Base-by-base conservation (phyloP, 371 early-diverging fungal genomes). In the Apophysomyces sp. region DNA sequence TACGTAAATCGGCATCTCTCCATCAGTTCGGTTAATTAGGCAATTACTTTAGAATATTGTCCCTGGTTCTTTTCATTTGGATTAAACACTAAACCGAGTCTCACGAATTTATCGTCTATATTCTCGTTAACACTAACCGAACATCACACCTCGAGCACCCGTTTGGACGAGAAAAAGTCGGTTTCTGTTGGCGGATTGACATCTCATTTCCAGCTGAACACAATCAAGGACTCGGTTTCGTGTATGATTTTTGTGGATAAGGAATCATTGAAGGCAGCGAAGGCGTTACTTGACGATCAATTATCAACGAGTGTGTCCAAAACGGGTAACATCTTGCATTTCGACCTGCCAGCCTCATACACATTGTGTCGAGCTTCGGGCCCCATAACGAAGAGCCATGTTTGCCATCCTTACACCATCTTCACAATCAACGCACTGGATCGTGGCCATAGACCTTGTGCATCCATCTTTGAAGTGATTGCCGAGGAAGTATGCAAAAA, bases 321-420 rank as follows among this genome's bases (percentile, higher is more conserved):
- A 13, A 36, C 44, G 13, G 18, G 6, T 4, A 28, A 32, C 24
- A 39, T 62, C 26, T 40, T 28, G 32, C 26, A 59, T 51, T 65
- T 55, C 49, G 32, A 65, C 55, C 39, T 29, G 32, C 39, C 8
- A 27, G 49, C 27, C 27, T 16, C 61, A 16, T 65, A 65, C 57
- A 32, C 61, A 27, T 49, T 65, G 24, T 65, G 61, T 53, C 66
- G 61, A 55, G 66, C 55, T 57, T 65, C 66, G 31, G 66, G 66
- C 32, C 61, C 66, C 36, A 44, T 60, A 52, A 61, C 58, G 51
- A 65, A 65, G 44, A 44, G 44, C 44, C 66, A 65, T 32, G 27
- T 34, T 29, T 67, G 62, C 55, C 62, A 67, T 49, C 62, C 62
- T 44, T 62, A 37, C 31, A 57, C 67, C 52, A 53, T 61, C 12